A percentile compares a stretch with the other conserved stretches of the same genome.
Conservation (phyloP, 73 alveolate species). For the Paramecium tetraurelia region DNA sequence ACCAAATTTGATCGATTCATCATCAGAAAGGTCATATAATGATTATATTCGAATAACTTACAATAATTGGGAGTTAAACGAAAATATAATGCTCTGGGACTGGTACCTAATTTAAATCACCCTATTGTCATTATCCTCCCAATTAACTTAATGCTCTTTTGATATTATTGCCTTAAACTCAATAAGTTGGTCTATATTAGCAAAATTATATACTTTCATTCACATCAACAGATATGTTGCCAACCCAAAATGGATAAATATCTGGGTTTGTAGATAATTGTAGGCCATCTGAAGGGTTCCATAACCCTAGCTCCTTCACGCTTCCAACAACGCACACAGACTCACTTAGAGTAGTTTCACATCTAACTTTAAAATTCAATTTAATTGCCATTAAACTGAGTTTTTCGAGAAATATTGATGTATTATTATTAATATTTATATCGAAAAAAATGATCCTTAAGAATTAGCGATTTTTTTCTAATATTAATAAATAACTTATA, state of each 20-base stretch:
- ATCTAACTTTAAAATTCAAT: conserved; percentile 28
- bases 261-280: neutral
- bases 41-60: neutral
- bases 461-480: neutral
- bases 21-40: neutral
- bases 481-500: neutral
- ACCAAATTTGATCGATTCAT: neutral
- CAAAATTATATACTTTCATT: neutral
- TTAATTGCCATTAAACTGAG: conserved; percentile 27
- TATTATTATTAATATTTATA: neutral
- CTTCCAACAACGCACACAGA: neutral
- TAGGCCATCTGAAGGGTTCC: neutral
- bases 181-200: neutral
- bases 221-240: neutral
- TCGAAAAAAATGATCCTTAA: neutral
- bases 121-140: conserved; percentile 3
- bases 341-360: conserved; percentile 8
- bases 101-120: neutral
- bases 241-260: conserved; percentile 35
- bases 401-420: neutral
- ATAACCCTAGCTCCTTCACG: neutral
- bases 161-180: neutral
- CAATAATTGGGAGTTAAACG: neutral
- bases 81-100: neutral
- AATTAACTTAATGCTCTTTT: neutral